Base-by-base conservation (phyloP, 306 rosid genomes). In the Malus fusca region DNA sequence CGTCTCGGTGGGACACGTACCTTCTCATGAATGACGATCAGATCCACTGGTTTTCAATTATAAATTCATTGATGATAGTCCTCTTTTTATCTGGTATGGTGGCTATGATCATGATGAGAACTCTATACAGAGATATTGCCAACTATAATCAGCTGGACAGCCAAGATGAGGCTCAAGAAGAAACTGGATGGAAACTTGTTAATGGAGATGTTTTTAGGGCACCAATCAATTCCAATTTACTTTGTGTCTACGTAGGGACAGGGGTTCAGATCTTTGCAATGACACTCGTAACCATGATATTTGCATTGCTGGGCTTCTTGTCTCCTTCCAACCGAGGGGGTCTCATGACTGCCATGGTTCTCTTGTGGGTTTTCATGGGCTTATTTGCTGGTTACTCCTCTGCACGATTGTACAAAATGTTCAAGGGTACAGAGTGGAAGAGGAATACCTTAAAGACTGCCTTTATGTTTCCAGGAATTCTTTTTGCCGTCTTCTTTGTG, bases 61-160 rank as follows among this genome's bases (percentile, higher is more conserved):
- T 96, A 71, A 96, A 96, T 79, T 96, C 99, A 82, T 86, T 96
- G 81, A 96, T 96, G 99, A 96, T 96, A 84, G 99, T 96, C 53
- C 98, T 96, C 71, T 96, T 96, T 87, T 96, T 96, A 74, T 96
- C 99, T 60, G 99, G 99, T 77, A 96, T 96, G 99, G 97, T 96
- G 88, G 99, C 99, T 62, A 96, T 96, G 99, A 96, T 92, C 87
- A 96, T 90, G 98, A 91, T 96, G 98, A 96, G 99, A 89, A 96
- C 99, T 48, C 87, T 96, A 66, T 96, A 90, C 88, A 88, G 89
- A 89, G 99, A 96, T 79, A 96, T 96, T 78, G 91, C 99, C 82
- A 96, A 92, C 84, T 96, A 96, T 85, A 96, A 96, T 84, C 99
- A 96, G 81, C 89, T 96, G 81, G 99, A 92, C 75, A 87, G 97